These are phyloP conservation scores for Starmerella ratchasimensis DNA, from an alignment of 805 yeast genomes.

Conservation along the genomic window DNA sequence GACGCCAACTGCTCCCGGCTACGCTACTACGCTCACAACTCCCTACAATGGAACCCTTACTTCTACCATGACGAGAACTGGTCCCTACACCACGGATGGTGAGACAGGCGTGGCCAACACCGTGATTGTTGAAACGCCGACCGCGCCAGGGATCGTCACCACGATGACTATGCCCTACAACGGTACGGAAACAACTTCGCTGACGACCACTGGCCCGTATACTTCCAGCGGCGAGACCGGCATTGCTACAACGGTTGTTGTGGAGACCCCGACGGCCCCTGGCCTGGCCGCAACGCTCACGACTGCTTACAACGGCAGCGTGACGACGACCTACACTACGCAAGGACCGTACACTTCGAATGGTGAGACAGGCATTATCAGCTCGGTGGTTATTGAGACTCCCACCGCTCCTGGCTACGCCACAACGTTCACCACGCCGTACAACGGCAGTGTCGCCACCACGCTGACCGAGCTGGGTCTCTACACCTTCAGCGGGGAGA, in stretches of 20 bases:
- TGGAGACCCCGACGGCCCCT: constrained; percentile 1
- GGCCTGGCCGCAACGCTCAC: background rate
- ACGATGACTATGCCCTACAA: background rate
- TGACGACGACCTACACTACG: background rate
- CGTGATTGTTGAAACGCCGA: background rate
- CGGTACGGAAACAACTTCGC: background rate
- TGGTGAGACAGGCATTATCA: background rate
- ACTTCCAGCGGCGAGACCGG: constrained; percentile 3
- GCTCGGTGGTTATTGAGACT: background rate
- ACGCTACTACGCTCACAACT: constrained; percentile 1
- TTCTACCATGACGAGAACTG: background rate
- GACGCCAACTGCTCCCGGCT: constrained; percentile 1
- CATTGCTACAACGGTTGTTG: constrained; percentile 1
- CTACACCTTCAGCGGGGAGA: background rate
- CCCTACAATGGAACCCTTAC: background rate
- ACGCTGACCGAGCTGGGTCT: background rate
- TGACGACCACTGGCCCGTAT: constrained; percentile 2
- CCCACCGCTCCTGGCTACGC: constrained; percentile 1
- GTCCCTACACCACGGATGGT: constrained; percentile 1
- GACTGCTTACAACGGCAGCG: constrained; percentile 1
- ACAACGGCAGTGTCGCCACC: background rate
- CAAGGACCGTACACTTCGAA: constrained; percentile 1
- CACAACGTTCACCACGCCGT: background rate
- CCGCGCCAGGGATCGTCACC: background rate
- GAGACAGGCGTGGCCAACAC: constrained; percentile 1